Evolutionary conservation across 2,329 filamentous ascomycete genomes (phyloP).

Genomic region (Penicillium sp.): DNA sequence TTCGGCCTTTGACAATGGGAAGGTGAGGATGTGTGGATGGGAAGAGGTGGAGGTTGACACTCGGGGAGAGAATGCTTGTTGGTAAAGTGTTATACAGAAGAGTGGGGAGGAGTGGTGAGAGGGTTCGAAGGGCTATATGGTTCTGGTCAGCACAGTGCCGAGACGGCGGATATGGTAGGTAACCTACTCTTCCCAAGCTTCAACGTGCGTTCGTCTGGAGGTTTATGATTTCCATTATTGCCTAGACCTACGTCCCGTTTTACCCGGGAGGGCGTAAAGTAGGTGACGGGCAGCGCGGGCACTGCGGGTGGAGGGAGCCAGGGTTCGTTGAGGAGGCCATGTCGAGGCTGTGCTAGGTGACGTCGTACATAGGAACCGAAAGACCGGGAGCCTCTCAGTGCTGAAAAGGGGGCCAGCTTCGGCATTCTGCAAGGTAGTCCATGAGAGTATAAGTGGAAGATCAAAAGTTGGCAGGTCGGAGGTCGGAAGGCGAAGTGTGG

Average conservation of each 20-base stretch:
- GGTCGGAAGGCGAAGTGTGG: neutral
- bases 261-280: conserved; percentile 29
- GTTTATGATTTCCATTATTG: conserved; percentile 39
- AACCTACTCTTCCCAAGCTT: conserved; percentile 63
- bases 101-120: conserved; percentile 64
- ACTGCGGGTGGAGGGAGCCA: conserved; percentile 31
- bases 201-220: conserved; percentile 60
- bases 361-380: conserved; percentile 31
- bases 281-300: conserved; percentile 17
- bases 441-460: neutral
- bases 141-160: neutral
- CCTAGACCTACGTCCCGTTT: conserved; percentile 20
- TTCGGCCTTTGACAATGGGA: conserved; percentile 84
- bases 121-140: conserved; percentile 57
- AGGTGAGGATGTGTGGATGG: conserved; percentile 66
- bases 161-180: neutral
- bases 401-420: conserved; percentile 22
- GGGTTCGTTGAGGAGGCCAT: conserved; percentile 38
- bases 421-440: conserved; percentile 26
- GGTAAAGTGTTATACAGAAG: conserved; percentile 63
- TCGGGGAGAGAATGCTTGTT: conserved; percentile 62
- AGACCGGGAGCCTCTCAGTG: conserved; percentile 15
- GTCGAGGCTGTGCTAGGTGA: conserved; percentile 38
- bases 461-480: conserved; percentile 3
- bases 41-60: conserved; percentile 64